Evolutionary conservation across 129 eudicot species (phyloP).

Genomic region (Flaveria trinervia): DNA sequence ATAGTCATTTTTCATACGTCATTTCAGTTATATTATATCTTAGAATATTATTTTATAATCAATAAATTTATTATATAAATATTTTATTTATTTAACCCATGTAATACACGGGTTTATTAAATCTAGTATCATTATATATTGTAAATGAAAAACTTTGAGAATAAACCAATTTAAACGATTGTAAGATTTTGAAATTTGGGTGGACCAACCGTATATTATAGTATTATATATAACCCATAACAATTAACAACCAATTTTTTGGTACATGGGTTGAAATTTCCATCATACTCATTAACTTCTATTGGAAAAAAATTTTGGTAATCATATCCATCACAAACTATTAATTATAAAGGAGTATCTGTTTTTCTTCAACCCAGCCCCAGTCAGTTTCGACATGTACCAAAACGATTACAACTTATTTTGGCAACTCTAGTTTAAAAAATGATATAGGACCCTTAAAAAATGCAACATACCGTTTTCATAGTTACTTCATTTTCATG

Average conservation of each 20-base stretch:
- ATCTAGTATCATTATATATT: not conserved
- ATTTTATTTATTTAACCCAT: too few species aligned
- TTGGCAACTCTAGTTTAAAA: not conserved
- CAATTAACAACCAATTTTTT: not conserved
- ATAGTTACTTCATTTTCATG: conserved; percentile 32
- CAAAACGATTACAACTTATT: not conserved
- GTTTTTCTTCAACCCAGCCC: not conserved
- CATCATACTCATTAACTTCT: not conserved
- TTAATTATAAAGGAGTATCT: too few species aligned
- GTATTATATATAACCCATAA: not conserved
- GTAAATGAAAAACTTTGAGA: not conserved
- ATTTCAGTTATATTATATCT: too few species aligned
- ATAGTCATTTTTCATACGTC: too few species aligned
- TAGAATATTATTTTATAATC: too few species aligned
- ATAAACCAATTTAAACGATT: not conserved
- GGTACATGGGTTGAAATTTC: not conserved
- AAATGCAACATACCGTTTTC: conserved; percentile 37
- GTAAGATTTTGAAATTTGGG: not conserved
- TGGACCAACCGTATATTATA: not conserved
- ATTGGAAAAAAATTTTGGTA: not conserved
- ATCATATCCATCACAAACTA: not conserved
- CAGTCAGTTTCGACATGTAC: not conserved
- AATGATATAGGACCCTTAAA: not conserved
- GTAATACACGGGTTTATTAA: too few species aligned
- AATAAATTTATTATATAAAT: too few species aligned